Evolutionary conservation across 2,329 filamentous ascomycete species (phyloP).

Genomic region (Penicillium sp.): DNA sequence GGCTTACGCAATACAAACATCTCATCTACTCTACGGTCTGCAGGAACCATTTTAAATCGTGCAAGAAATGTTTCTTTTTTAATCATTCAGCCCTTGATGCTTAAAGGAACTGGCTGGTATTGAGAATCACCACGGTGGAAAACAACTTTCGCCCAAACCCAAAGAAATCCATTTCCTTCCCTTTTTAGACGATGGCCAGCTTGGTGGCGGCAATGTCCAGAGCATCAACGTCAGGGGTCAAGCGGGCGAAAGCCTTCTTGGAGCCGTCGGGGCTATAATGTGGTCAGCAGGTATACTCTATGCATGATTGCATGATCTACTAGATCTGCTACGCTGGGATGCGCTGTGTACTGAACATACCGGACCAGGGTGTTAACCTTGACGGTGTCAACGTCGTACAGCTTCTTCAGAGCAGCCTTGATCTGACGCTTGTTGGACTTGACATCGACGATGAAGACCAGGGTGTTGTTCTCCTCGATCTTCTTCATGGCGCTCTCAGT

Average conservation of each 20-base stretch:
- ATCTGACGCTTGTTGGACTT: conserved; percentile 99
- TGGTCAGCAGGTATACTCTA: conserved; percentile 11
- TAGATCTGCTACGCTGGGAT: neutral
- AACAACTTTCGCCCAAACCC: conserved; percentile 50
- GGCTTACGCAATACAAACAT: too few relatives aligned
- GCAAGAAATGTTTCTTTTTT: conserved; percentile 36
- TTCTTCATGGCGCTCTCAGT: conserved; percentile 99
- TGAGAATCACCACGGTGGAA: conserved; percentile 47
- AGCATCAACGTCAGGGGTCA: conserved; percentile 95
- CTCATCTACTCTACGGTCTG: neutral
- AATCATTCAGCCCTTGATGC: conserved; percentile 43
- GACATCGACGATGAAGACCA: conserved; percentile 95
- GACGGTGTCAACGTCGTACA: conserved; percentile 96
- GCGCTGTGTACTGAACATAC: conserved; percentile 51
- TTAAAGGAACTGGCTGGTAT: conserved; percentile 40
- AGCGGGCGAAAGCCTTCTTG: conserved; percentile 98
- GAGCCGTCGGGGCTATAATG: conserved; percentile 78
- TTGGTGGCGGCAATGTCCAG: conserved; percentile 99
- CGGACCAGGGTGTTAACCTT: conserved; percentile 99
- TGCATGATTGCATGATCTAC: neutral
- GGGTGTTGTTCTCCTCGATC: conserved; percentile 99
- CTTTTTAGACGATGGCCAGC: conserved; percentile 88
- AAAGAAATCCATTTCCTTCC: conserved; percentile 42
- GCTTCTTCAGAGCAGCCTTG: conserved; percentile 96
- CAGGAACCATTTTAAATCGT: conserved; percentile 14